Evolutionary conservation across 148 eudicot genomes (phyloP).

Genomic region (Gaultheria prostrata): DNA sequence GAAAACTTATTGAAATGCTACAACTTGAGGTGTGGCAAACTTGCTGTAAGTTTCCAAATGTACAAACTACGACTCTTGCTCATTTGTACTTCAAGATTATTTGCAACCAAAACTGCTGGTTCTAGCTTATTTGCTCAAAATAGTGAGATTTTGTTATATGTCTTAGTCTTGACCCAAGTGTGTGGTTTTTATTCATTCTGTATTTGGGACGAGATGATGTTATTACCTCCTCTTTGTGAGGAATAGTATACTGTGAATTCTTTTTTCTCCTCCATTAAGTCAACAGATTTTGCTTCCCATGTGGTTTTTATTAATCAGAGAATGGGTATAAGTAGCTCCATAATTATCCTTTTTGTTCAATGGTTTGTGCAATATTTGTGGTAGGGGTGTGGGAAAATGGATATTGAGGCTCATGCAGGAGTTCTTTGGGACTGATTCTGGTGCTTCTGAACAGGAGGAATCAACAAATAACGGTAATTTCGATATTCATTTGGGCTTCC

Average conservation of each 20-base stretch:
- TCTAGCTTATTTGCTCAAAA: background rate
- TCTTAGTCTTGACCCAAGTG: background rate
- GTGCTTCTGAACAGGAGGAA: constrained; percentile 43
- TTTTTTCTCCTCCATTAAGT: background rate
- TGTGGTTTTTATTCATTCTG: background rate
- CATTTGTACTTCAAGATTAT: background rate
- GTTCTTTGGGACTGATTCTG: constrained; percentile 49
- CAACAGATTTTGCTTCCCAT: constrained; percentile 2
- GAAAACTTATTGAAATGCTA: background rate
- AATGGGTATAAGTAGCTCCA: background rate
- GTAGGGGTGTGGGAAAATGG: constrained; percentile 94
- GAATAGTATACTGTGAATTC: background rate
- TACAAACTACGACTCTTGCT: background rate
- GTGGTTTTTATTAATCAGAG: background rate
- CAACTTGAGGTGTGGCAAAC: background rate
- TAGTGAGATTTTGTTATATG: background rate
- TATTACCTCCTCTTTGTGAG: background rate
- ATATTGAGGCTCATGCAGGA: constrained; percentile 64
- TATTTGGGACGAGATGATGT: background rate
- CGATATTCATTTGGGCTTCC: background rate
- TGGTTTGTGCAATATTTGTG: constrained; percentile 17
- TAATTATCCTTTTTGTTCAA: background rate
- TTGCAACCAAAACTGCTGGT: background rate
- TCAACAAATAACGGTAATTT: constrained; percentile 49
- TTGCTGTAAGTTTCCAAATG: background rate